phyloP scores from a whole-genome alignment of 2,329 filamentous ascomycete species.

The Ampelomyces quisqualis region DNA sequence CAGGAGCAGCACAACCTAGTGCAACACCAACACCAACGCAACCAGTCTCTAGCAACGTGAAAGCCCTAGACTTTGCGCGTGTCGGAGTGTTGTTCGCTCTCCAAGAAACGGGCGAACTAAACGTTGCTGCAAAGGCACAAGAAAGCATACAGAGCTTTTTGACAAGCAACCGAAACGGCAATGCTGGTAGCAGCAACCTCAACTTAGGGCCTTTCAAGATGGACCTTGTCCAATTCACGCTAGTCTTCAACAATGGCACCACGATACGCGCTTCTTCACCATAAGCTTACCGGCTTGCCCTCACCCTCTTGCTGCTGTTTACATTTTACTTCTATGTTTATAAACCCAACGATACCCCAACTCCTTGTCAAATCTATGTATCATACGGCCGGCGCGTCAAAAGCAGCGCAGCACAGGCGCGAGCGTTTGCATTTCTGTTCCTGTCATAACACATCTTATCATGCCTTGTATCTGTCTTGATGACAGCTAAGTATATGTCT shows the following conservation, averaged over 20 bases:
- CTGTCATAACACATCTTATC: conserved; percentile 8
- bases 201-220: conserved; percentile 35
- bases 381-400: conserved; percentile 8
- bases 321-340: background rate
- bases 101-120: conserved; percentile 44
- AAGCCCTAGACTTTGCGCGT: conserved; percentile 49
- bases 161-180: conserved; percentile 32
- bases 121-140: conserved; percentile 48
- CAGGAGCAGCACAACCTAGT: conserved; percentile 7
- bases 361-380: conserved; percentile 16
- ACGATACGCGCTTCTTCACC: conserved; percentile 22
- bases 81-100: conserved; percentile 49
- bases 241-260: conserved; percentile 39
- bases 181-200: conserved; percentile 25
- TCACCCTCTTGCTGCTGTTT: background rate
- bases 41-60: conserved; percentile 40
- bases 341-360: conserved; percentile 21
- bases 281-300: background rate
- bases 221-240: conserved; percentile 34
- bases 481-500: conserved; percentile 19
- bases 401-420: background rate
- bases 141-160: conserved; percentile 45
- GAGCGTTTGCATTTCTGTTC: background rate
- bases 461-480: conserved; percentile 27
- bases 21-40: conserved; percentile 26